phyloP scores from a whole-genome alignment of 2,329 filamentous ascomycete species.

The Decorospora gaudefroyi region DNA sequence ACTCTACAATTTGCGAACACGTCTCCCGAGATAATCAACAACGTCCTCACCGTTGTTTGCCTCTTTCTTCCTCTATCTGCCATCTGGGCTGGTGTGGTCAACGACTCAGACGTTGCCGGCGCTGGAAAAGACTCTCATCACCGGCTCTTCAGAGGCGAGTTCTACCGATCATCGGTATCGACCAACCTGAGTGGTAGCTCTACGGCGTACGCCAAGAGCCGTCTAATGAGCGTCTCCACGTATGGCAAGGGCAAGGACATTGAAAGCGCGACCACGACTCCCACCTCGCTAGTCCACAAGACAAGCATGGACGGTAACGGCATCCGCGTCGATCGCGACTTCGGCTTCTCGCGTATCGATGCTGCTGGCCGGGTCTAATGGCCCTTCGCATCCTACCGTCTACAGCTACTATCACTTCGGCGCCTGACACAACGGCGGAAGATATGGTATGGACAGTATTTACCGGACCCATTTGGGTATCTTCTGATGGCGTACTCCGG shows the following conservation, averaged over 20 bases:
- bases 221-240: slow-evolving; percentile 23
- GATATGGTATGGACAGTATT: too few relatives aligned
- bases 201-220: slow-evolving; percentile 23
- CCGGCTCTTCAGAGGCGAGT: slow-evolving; percentile 32
- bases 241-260: slow-evolving; percentile 25
- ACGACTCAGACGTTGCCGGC: slow-evolving; percentile 28
- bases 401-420: too few relatives aligned
- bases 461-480: too few relatives aligned
- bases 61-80: slow-evolving; percentile 68
- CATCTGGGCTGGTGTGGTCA: slow-evolving; percentile 61
- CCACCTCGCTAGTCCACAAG: slow-evolving; percentile 5
- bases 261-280: slow-evolving; percentile 13
- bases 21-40: slow-evolving; percentile 59
- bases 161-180: slow-evolving; percentile 18
- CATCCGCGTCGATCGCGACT: slow-evolving; percentile 33
- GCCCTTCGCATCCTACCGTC: too few relatives aligned
- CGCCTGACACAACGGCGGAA: too few relatives aligned
- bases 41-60: slow-evolving; percentile 62
- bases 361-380: slow-evolving; percentile 13
- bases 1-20: slow-evolving; percentile 59
- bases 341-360: slow-evolving; percentile 24
- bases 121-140: slow-evolving; percentile 32
- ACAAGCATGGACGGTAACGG: slow-evolving; percentile 15
- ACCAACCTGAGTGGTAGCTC: slow-evolving; percentile 15
- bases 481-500: too few relatives aligned